Percentiles rank a stretch among this genome's conserved stretches.
Evolutionary conservation across 2,329 filamentous ascomycete genomes (phyloP).

Genomic region (Juglanconis juglandina): DNA sequence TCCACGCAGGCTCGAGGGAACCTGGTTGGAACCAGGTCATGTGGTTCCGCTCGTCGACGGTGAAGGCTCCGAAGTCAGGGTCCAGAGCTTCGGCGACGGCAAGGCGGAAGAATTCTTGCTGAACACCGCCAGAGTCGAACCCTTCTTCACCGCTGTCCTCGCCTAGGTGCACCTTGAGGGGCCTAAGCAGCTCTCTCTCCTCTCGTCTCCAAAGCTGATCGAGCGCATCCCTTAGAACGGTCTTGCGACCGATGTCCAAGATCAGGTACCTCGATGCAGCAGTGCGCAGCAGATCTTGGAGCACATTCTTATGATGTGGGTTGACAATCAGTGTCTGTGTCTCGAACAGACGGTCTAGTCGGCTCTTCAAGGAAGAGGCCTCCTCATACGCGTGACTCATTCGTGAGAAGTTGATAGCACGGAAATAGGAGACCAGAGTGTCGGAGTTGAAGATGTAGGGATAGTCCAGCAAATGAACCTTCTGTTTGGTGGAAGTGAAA

Average conservation of each 20-base stretch:
- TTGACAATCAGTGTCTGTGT: conserved; percentile 54
- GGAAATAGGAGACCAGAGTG: conserved; percentile 77
- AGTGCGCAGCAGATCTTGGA: conserved; percentile 61
- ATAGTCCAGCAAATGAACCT: conserved; percentile 73
- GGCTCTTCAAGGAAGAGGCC: conserved; percentile 54
- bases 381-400: conserved; percentile 81
- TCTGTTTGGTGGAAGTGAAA: conserved; percentile 58
- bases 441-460: conserved; percentile 75
- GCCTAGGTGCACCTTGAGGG: conserved; percentile 83
- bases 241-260: conserved; percentile 63
- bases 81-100: conserved; percentile 76
- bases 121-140: conserved; percentile 89
- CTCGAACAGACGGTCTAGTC: conserved; percentile 54
- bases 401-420: conserved; percentile 78
- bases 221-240: conserved; percentile 70
- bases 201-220: conserved; percentile 89
- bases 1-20: conserved; percentile 79
- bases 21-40: conserved; percentile 87
- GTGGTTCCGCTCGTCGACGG: conserved; percentile 68
- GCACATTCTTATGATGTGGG: conserved; percentile 55
- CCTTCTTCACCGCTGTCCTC: conserved; percentile 82
- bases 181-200: conserved; percentile 74
- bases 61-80: conserved; percentile 76
- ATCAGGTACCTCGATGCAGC: conserved; percentile 70
- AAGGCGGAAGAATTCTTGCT: conserved; percentile 92